Base-by-base conservation (phyloP, 495 filamentous ascomycete genomes). In the Staphylotrichum longicolle region DNA sequence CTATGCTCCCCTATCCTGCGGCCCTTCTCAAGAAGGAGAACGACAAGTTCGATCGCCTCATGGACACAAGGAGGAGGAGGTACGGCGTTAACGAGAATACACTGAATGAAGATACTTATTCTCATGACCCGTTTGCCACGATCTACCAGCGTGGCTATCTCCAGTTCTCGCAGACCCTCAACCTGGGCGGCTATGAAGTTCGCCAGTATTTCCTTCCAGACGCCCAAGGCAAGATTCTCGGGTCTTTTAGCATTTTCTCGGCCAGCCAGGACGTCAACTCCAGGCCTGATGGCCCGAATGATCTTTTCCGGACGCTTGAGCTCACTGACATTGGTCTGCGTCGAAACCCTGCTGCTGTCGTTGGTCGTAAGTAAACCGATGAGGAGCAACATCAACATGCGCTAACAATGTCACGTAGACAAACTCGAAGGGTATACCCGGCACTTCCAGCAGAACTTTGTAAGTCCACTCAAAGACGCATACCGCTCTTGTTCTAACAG, bases 401-500 rank as follows among this genome's bases (percentile, higher is more conserved):
- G 14, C 56, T 70, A 14, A 68, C 57, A 42, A 8, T 6, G 0
- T 0, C 2, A 11, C 37, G 3, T 15, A 70, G 62, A 72, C 71
- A 68, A 73, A 69, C 58, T 68, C 27, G 75, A 83, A 51, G 81
- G 82, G 0, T 65, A 86, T 7, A 90, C 86, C 0, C 73, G 79
- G 0, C 89, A 93, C 58, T 95, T 88, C 68, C 78, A 83, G 2
- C 81, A 82, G 9, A 95, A 93, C 71, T 90, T 83, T 72, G 88
- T 91, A 74, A 74, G 85, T 40, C 32, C 15, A 27, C 42, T 44
- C 0, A 45, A 12, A 47, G 15, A 54, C 65, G 1, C 32, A 30
- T 33, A 40, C 33, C 39, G 3, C 0, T 54, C 7, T 30, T 46
- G 46, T 40, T 61, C 72, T 41, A 69, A 56, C 32, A 55, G n/a